Conservation (phyloP, 768 basidiomycete genomes). For the Auriscalpium microsporum region DNA sequence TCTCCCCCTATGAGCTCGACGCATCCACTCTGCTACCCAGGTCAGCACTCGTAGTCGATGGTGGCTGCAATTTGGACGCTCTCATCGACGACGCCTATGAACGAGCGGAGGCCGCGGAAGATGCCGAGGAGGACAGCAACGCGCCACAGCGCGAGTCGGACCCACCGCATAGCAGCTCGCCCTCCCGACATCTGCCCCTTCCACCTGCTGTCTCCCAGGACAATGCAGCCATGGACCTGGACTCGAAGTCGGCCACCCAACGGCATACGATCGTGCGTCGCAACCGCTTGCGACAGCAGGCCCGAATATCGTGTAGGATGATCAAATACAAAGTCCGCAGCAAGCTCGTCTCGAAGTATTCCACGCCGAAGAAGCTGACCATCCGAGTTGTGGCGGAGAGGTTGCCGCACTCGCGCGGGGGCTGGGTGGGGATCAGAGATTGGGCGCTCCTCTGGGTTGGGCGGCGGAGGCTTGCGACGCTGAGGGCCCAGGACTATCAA, state of each 20-base stretch:
- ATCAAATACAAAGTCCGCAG: background rate
- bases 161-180: background rate
- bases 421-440: background rate
- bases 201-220: background rate
- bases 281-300: background rate
- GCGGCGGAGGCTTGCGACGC: background rate
- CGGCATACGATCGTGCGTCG: background rate
- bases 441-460: background rate
- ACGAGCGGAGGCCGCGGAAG: background rate
- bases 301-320: background rate
- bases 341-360: background rate
- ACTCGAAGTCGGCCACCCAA: background rate
- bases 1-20: background rate
- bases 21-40: background rate
- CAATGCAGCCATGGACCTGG: background rate
- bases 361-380: background rate
- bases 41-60: background rate
- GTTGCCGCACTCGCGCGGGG: background rate
- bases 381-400: background rate
- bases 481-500: background rate
- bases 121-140: background rate
- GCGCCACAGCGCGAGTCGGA: background rate
- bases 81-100: background rate
- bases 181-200: background rate
- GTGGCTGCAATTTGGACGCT: background rate